Evolutionary conservation across 768 basidiomycete species (phyloP).

Genomic region (Boletus eberwhitei): DNA sequence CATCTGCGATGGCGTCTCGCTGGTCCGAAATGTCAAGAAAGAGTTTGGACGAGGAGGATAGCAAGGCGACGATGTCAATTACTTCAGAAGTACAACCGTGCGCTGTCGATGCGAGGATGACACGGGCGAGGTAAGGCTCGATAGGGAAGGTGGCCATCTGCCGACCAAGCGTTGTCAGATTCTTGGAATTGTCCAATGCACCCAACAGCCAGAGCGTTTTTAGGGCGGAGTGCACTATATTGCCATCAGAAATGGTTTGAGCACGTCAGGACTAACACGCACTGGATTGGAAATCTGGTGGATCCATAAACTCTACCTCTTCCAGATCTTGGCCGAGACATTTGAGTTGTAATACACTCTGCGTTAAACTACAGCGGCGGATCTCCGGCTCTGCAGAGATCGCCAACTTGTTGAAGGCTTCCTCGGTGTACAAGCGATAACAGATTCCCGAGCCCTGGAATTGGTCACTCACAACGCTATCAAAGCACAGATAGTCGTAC

Average conservation of each 20-base stretch:
- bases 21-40: conserved; percentile 76
- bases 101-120: conserved; percentile 73
- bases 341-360: conserved; percentile 81
- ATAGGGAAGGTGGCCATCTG: conserved; percentile 90
- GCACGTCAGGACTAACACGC: conserved; percentile 27
- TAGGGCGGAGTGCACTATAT: conserved; percentile 56
- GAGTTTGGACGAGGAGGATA: conserved; percentile 77
- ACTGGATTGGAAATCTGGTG: conserved; percentile 75
- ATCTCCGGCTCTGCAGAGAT: conserved; percentile 84
- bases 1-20: conserved; percentile 68
- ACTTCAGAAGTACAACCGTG: conserved; percentile 75
- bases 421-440: conserved; percentile 90
- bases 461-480: not conserved
- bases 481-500: not conserved
- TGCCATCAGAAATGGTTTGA: not conserved
- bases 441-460: conserved; percentile 75
- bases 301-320: conserved; percentile 85
- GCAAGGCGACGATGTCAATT: conserved; percentile 78
- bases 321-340: conserved; percentile 80
- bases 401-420: conserved; percentile 64
- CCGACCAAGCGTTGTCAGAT: conserved; percentile 70
- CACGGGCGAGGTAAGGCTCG: conserved; percentile 79
- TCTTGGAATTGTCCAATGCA: conserved; percentile 65
- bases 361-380: conserved; percentile 77
- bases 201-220: conserved; percentile 76